Base-by-base conservation (phyloP, 768 basidiomycete genomes). In the Symmetrospora coprosmae region DNA sequence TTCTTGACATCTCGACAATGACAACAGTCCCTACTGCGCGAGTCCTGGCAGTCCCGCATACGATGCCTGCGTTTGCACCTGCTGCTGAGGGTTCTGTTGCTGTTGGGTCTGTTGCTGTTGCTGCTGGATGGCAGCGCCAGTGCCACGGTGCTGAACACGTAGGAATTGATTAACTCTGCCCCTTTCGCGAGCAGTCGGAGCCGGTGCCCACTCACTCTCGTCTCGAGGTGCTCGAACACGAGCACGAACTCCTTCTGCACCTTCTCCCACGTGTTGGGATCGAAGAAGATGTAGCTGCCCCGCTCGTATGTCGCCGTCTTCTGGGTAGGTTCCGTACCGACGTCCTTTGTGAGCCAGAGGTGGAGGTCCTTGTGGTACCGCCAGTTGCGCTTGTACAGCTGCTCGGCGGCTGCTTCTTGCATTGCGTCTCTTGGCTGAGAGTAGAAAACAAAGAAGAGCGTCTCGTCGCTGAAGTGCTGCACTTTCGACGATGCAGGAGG, bases 381-480 rank as follows among this genome's bases (percentile, higher is more conserved):
- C 90, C 91, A 97, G 72, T 89, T 90, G 63, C 89, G 84, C 72
- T 86, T 85, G 78, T 82, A 92, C 88, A 97, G 76, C 76, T 96
- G 91, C 71, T 88, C 85, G 46, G 88, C 89, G 16, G 91, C 91
- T 50, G 89, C 80, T 74, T 97, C 90, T 73, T 97, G 91, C 55
- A 92, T 76, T 38, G 84, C 83, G 75, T 97, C 91, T 69, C 86
- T 77, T 60, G 91, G 88, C 73, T 82, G 83, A 59, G 87, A 82
- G 75, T 96, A 97, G 78, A 97, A 97, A 81, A 92, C 90, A 78
- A 87, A 92, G 74, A 97, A 94, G 27, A 97, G 75, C 16, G 91
- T 94, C 74, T 97, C 91, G 72, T 96, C 91, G 72, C 84, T 85
- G 74, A 97, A 92, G 49, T 83, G 81, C 1, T 79, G 78, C 17